Evolutionary conservation across 192 early-diverging fungal genomes (phyloP).

Genomic region (Phycomyces blakesleeanus): DNA sequence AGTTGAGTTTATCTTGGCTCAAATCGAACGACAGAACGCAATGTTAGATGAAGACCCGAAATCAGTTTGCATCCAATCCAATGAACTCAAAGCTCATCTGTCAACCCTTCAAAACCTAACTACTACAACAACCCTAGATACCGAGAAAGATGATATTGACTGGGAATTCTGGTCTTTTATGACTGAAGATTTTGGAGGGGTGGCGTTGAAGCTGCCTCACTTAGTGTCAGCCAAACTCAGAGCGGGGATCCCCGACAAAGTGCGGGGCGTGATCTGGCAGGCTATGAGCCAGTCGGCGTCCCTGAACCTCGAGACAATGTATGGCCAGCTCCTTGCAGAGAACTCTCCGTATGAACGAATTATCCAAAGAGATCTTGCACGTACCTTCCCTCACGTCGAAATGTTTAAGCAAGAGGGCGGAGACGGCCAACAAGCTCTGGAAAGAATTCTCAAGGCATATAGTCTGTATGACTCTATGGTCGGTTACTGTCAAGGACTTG

Average conservation of each 20-base stretch:
- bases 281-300: slow-evolving; percentile 82
- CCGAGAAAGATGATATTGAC: slow-evolving; percentile 37
- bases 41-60: slow-evolving; percentile 53
- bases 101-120: slow-evolving; percentile 48
- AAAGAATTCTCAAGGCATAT: slow-evolving; percentile 89
- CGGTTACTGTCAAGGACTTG: slow-evolving; percentile 97
- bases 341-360: slow-evolving; percentile 81
- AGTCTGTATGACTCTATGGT: slow-evolving; percentile 90
- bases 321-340: slow-evolving; percentile 72
- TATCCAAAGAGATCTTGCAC: slow-evolving; percentile 87
- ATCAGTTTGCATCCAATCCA: slow-evolving; percentile 52
- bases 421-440: slow-evolving; percentile 82
- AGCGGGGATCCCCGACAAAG: slow-evolving; percentile 73
- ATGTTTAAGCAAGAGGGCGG: slow-evolving; percentile 82
- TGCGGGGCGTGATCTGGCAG: slow-evolving; percentile 90
- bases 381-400: slow-evolving; percentile 88
- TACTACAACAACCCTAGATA: slow-evolving; percentile 20
- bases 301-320: slow-evolving; percentile 76
- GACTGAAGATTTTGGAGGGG: slow-evolving; percentile 67
- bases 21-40: slow-evolving; percentile 53
- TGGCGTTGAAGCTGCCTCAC: slow-evolving; percentile 62
- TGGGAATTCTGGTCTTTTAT: slow-evolving; percentile 82
- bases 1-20: slow-evolving; percentile 51
- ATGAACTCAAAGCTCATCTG: slow-evolving; percentile 51
- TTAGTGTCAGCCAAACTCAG: slow-evolving; percentile 66